Percentiles rank a stretch among this genome's conserved stretches.
These are phyloP conservation scores for Chrysosporium queenslandicum DNA, from an alignment of 2,329 filamentous ascomycete genomes.

Conservation along the genomic window DNA sequence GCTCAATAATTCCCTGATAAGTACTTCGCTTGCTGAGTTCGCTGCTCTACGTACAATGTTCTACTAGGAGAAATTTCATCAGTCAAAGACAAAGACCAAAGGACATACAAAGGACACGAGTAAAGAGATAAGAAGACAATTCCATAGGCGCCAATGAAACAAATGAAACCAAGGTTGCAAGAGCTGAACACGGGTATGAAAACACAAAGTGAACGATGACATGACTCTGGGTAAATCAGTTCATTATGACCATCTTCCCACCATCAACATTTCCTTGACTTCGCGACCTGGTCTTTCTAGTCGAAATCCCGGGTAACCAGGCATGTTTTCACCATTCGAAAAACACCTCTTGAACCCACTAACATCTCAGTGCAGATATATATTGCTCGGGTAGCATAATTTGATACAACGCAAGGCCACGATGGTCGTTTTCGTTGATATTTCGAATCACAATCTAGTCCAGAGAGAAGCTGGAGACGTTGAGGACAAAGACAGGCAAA, in stretches of 20 bases:
- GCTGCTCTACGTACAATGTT: slow-evolving; percentile 10
- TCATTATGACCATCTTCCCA: not conserved
- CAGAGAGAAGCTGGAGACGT: no score
- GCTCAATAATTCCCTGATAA: not conserved
- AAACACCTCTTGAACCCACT: not conserved
- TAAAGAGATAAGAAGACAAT: slow-evolving; percentile 1
- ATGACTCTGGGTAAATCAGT: slow-evolving; percentile 5
- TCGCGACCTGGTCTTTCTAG: not conserved
- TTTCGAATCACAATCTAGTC: no score
- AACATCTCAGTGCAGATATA: not conserved
- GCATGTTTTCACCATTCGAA: not conserved
- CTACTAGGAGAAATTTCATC: slow-evolving; percentile 1
- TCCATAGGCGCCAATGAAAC: slow-evolving; percentile 2
- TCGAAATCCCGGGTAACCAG: no score
- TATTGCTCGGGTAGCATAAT: no score
- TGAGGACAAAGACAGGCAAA: not conserved
- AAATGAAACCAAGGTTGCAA: not conserved
- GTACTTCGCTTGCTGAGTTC: slow-evolving; percentile 6
- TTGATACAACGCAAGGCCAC: not conserved
- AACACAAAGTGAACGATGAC: slow-evolving; percentile 5
- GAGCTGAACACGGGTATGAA: slow-evolving; percentile 6
- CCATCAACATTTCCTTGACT: not conserved
- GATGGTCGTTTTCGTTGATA: no score
- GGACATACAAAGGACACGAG: slow-evolving; percentile 1
- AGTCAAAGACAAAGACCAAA: slow-evolving; percentile 1